Base-by-base conservation (phyloP, 23 red algal genomes). In the Gracilariopsis chorda region DNA sequence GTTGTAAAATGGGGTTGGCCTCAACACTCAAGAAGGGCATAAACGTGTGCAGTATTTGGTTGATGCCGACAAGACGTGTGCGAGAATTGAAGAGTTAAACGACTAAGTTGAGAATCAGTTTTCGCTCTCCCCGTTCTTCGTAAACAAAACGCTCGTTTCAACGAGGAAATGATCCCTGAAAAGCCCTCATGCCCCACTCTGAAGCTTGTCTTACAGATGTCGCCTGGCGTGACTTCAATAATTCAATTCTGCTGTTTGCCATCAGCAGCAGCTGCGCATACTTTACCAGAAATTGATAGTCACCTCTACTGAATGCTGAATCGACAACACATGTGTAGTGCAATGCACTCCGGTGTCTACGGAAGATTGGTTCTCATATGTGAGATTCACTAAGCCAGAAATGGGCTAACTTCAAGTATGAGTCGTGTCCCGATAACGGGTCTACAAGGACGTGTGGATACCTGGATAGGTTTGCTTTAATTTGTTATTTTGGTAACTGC, bases 321-420 rank as follows among this genome's bases (percentile, higher is more conserved):
- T 78, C 72, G 25, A 78, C 33, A 78, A 78, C 72, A 48, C 72
- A 49, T 16, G n/a, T n/a, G n/a, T n/a, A n/a, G n/a, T n/a, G n/a
- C n/a, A n/a, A n/a, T n/a, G n/a, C n/a, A n/a, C n/a, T n/a, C n/a
- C n/a, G n/a, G n/a, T n/a, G n/a, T n/a, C n/a, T n/a, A n/a, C n/a
- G n/a, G n/a, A n/a, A n/a, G n/a, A n/a, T n/a, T n/a, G n/a, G n/a
- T n/a, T n/a, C n/a, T n/a, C n/a, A n/a, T n/a, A n/a, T n/a, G n/a
- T n/a, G n/a, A n/a, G n/a, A n/a, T n/a, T n/a, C n/a, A n/a, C n/a
- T n/a, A n/a, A n/a, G n/a, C n/a, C n/a, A n/a, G n/a, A n/a, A n/a
- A n/a, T n/a, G n/a, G n/a, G n/a, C n/a, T n/a, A n/a, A n/a, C n/a
- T n/a, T n/a, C n/a, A n/a, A n/a, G n/a, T n/a, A n/a, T n/a, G n/a